Percentiles rank a stretch among this genome's conserved stretches.
These are phyloP conservation scores for Rhizomucor pusillus DNA, from an alignment of 371 early-diverging fungal species.

Conservation along the genomic window DNA sequence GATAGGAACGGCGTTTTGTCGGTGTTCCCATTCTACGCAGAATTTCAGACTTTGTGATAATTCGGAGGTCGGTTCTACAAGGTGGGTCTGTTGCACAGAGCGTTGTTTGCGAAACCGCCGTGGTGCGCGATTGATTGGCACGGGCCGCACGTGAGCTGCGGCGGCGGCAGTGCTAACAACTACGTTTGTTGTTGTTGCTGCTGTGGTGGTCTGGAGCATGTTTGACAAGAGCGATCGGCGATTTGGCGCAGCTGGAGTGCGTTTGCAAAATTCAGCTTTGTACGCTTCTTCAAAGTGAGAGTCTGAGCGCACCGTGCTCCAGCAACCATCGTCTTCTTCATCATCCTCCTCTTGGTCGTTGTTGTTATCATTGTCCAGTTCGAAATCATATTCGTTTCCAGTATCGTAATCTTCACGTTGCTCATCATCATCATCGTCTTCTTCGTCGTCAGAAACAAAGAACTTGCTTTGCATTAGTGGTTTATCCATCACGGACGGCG, in stretches of 20 bases:
- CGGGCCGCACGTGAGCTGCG: background rate
- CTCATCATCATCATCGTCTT: no score
- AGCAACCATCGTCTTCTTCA: slow-evolving; percentile 15
- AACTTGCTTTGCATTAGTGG: no score
- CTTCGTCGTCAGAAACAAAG: no score
- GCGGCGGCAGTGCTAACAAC: background rate
- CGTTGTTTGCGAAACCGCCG: background rate
- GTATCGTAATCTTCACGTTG: background rate
- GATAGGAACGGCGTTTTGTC: slow-evolving; percentile 9
- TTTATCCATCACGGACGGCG: no score
- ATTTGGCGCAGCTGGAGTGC: background rate
- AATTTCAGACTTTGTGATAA: slow-evolving; percentile 16
- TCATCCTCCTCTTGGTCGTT: slow-evolving; percentile 6
- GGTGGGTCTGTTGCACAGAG: background rate
- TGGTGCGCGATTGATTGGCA: background rate
- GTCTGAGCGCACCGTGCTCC: slow-evolving; percentile 16
- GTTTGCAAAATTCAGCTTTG: background rate
- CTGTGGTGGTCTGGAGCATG: background rate
- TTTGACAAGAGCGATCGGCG: background rate
- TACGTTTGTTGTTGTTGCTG: no score
- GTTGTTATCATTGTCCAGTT: slow-evolving; percentile 12
- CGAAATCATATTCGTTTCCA: background rate
- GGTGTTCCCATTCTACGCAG: slow-evolving; percentile 23
- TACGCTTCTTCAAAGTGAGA: slow-evolving; percentile 5
- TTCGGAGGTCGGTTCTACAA: background rate